Conservation (phyloP, 306 rosid species). For the Nissolia schottii region DNA sequence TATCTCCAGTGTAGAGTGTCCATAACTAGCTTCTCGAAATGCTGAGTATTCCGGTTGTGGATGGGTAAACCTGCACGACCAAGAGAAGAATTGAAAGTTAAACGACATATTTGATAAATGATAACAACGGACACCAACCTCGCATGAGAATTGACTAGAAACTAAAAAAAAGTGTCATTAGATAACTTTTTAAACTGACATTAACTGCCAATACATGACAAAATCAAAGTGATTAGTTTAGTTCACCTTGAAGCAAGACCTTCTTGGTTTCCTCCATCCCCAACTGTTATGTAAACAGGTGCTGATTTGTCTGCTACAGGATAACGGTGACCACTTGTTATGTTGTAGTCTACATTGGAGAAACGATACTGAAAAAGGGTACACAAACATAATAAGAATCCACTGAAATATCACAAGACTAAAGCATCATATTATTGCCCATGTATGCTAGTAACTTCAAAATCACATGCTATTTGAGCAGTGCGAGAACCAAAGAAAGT, state of each 20-base stretch:
- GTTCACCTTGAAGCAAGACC: conserved; percentile 88
- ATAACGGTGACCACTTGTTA: conserved; percentile 56
- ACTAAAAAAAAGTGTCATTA: not conserved
- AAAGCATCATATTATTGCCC: conserved; percentile 13
- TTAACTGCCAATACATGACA: not conserved
- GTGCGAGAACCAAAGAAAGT: not conserved
- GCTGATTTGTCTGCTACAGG: conserved; percentile 79
- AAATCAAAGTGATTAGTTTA: not conserved
- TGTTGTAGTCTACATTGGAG: conserved; percentile 69
- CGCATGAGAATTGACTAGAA: not conserved
- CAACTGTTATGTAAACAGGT: conserved; percentile 90
- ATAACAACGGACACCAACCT: not conserved
- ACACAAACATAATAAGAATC: conserved; percentile 10
- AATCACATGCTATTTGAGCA: not conserved
- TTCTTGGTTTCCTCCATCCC: conserved; percentile 99
- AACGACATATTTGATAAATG: not conserved
- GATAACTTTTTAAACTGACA: not conserved
- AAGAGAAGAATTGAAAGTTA: conserved; percentile 3
- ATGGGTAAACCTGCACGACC: conserved; percentile 57
- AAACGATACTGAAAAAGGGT: conserved; percentile 60
- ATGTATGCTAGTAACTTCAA: not conserved
- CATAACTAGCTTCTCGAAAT: conserved; percentile 91
- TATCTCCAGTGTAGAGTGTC: conserved; percentile 87
- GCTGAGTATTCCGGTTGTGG: conserved; percentile 98
- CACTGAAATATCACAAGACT: conserved; percentile 1